Conservation (phyloP, 2,329 filamentous ascomycete species). For the Fusarium sp. region DNA sequence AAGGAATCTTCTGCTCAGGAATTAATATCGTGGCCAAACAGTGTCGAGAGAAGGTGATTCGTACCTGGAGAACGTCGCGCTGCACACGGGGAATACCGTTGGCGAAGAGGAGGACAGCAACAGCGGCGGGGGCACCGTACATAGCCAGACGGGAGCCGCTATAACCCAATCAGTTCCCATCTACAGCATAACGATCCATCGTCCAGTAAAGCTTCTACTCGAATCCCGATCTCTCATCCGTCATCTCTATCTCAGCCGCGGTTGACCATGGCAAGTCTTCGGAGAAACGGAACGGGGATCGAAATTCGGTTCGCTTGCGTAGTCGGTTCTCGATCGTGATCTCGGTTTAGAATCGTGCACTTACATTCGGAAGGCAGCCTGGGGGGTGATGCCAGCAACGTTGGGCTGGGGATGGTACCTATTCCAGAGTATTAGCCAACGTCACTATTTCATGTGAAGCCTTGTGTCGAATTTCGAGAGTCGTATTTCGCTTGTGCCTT, state of each 20-base stretch:
- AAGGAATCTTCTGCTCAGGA: conserved; percentile 61
- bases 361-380: conserved; percentile 62
- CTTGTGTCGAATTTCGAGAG: neutral
- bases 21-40: conserved; percentile 34
- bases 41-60: conserved; percentile 1
- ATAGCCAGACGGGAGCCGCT: conserved; percentile 63
- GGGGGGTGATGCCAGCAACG: conserved; percentile 61
- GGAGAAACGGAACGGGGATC: conserved; percentile 36
- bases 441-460: neutral
- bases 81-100: conserved; percentile 70
- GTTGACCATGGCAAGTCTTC: conserved; percentile 8
- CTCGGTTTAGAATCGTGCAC: conserved; percentile 37
- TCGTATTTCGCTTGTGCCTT: neutral
- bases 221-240: neutral
- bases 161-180: conserved; percentile 26
- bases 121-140: conserved; percentile 66
- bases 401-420: conserved; percentile 70
- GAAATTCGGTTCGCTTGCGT: conserved; percentile 17
- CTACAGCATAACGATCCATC: neutral
- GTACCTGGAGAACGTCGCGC: conserved; percentile 66
- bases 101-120: conserved; percentile 67
- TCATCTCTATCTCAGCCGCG: neutral
- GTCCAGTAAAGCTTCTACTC: neutral
- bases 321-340: neutral
- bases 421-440: conserved; percentile 42